Evolutionary conservation across 176 grass and related monocot genomes (phyloP).

Genomic region (Dactylis glomerata): DNA sequence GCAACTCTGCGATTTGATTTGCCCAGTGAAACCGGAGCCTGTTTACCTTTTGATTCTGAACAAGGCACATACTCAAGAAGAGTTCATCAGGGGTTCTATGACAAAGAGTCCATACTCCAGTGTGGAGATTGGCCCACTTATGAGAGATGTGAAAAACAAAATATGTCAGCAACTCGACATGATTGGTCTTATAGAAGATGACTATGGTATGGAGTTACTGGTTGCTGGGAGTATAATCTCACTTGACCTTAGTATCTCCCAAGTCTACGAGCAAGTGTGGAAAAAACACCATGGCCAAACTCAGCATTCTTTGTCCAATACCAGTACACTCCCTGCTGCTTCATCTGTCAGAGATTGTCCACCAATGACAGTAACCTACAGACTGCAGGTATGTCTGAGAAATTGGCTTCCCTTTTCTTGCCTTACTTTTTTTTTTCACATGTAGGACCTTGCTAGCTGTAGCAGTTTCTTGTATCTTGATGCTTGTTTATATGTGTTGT

Average conservation of each 20-base stretch:
- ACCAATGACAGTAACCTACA: conserved; percentile 94
- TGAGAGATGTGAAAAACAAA: conserved; percentile 99
- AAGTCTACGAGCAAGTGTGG: conserved; percentile 98
- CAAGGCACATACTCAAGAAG: conserved; percentile 97
- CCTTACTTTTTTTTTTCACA: neutral
- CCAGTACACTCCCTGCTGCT: conserved; percentile 38
- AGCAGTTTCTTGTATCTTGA: neutral
- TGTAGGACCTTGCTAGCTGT: neutral
- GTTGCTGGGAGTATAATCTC: conserved; percentile 98
- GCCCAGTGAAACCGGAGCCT: conserved; percentile 88
- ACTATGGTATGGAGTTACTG: conserved; percentile 96
- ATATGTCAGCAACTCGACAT: conserved; percentile 96
- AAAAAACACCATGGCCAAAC: conserved; percentile 78
- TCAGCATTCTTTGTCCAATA: conserved; percentile 56
- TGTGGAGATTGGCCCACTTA: conserved; percentile 85
- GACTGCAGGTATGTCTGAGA: conserved; percentile 68
- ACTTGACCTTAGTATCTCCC: conserved; percentile 92
- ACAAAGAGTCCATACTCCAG: conserved; percentile 92
- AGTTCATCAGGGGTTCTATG: conserved; percentile 98
- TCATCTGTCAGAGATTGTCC: conserved; percentile 75
- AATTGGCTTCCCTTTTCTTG: conserved; percentile 12
- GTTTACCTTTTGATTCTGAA: conserved; percentile 90
- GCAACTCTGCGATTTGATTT: conserved; percentile 98
- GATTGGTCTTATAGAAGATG: conserved; percentile 86
- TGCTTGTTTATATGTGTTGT: neutral